phyloP scores from a whole-genome alignment of 371 early-diverging fungal genomes.

The Gilbertella persicaria region DNA sequence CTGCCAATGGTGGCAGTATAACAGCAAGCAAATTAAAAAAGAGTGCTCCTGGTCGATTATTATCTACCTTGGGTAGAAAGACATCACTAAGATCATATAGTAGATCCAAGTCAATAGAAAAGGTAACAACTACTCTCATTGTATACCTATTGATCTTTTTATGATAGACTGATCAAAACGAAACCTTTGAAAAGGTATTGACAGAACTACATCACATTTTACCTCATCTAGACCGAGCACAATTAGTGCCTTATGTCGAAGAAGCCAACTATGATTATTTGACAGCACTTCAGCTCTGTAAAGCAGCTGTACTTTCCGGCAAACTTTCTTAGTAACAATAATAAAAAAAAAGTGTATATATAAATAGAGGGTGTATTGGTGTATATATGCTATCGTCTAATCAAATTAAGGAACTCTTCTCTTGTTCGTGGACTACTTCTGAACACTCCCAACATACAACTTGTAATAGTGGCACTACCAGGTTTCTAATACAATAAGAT shows the following conservation, averaged over 20 bases:
- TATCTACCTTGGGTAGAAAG: conserved; percentile 32
- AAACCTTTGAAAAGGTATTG: conserved; percentile 21
- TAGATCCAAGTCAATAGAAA: conserved; percentile 28
- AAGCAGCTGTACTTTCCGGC: conserved; percentile 29
- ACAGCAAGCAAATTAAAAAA: conserved; percentile 10
- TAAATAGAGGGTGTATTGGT: neutral
- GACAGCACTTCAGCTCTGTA: conserved; percentile 34
- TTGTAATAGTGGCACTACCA: conserved; percentile 90
- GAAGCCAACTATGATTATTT: conserved; percentile 40
- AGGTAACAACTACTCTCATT: conserved; percentile 16
- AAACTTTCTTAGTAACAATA: conserved; percentile 22
- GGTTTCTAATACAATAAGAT: conserved; percentile 72
- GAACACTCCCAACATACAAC: conserved; percentile 95
- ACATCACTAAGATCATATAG: conserved; percentile 25
- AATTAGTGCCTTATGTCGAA: conserved; percentile 24
- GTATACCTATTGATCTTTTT: neutral
- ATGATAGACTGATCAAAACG: neutral
- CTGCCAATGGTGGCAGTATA: conserved; percentile 1
- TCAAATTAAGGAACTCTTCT: conserved; percentile 91
- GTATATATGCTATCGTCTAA: conserved; percentile 39
- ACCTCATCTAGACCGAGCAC: conserved; percentile 31
- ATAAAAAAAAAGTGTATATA: conserved; percentile 1
- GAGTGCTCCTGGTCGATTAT: conserved; percentile 19
- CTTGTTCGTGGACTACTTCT: conserved; percentile 90
- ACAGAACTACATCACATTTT: conserved; percentile 35